A percentile compares a stretch with the other conserved stretches of the same genome.
Conservation (phyloP, 2,329 filamentous ascomycete species). For the Alternaria brassicae region DNA sequence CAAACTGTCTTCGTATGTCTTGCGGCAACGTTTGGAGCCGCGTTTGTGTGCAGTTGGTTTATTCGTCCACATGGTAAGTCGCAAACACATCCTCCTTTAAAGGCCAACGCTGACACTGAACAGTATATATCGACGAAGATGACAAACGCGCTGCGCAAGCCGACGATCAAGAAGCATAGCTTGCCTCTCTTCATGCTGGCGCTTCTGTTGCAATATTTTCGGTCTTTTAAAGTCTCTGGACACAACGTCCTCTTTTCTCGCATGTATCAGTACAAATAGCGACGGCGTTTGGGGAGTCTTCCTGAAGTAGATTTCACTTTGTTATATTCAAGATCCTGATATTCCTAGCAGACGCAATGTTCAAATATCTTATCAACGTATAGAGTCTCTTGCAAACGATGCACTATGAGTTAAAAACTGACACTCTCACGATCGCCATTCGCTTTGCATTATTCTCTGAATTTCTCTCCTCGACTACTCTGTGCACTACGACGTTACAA, state of each 20-base stretch:
- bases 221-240: slow-evolving; percentile 2
- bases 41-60: slow-evolving; percentile 72
- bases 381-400: neutral
- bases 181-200: slow-evolving; percentile 1
- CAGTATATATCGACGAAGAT: slow-evolving; percentile 21
- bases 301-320: neutral
- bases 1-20: slow-evolving; percentile 85
- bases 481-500: too few species aligned
- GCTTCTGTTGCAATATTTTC: neutral
- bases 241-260: neutral
- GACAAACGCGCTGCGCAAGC: slow-evolving; percentile 5
- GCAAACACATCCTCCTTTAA: neutral
- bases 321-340: neutral
- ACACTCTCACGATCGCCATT: too few species aligned
- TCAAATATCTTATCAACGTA: neutral
- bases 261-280: neutral
- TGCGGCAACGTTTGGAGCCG: slow-evolving; percentile 68
- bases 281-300: neutral
- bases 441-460: too few species aligned
- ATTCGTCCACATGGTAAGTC: slow-evolving; percentile 76
- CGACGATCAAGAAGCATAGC: slow-evolving; percentile 11
- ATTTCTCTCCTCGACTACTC: too few species aligned
- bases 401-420: too few species aligned
- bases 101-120: neutral
- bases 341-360: neutral